phyloP scores from a whole-genome alignment of 1,139 yeast genomes.

The Geotrichum klebahnii region DNA sequence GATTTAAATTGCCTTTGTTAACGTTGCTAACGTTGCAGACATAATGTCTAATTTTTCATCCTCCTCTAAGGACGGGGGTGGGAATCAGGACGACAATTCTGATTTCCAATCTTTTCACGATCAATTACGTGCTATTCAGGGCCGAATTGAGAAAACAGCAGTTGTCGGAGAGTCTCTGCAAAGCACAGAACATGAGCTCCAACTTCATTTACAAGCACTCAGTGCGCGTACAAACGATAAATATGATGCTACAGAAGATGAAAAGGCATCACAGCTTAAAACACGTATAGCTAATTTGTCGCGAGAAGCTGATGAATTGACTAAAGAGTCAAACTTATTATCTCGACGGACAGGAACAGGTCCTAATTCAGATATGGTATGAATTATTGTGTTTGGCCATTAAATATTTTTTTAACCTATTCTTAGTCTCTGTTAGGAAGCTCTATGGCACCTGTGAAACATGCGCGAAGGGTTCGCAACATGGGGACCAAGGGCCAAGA shows the following conservation, averaged over 20 bases:
- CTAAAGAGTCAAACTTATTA: constrained; percentile 14
- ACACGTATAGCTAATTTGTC: constrained; percentile 15
- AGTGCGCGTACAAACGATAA: constrained; percentile 7
- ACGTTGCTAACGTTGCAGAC: constrained; percentile 4
- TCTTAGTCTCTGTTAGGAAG: constrained; percentile 18
- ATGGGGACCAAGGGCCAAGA: constrained; percentile 42
- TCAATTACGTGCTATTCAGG: constrained; percentile 18
- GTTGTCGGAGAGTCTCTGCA: constrained; percentile 21
- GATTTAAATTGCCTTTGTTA: not conserved
- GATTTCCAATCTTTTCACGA: constrained; percentile 17
- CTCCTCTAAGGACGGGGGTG: constrained; percentile 11
- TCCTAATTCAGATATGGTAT: constrained; percentile 12
- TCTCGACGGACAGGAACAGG: constrained; percentile 13
- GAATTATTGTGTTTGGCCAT: not conserved
- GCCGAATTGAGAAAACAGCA: constrained; percentile 20
- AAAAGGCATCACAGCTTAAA: constrained; percentile 18
- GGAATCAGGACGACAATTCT: constrained; percentile 9
- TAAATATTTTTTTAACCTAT: not conserved
- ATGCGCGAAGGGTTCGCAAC: constrained; percentile 13
- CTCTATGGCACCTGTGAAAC: constrained; percentile 12
- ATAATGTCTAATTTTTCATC: constrained; percentile 18
- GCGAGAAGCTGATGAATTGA: constrained; percentile 17
- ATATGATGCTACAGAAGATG: constrained; percentile 16
- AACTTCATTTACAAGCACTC: constrained; percentile 19
- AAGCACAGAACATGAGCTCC: constrained; percentile 22